Conservation (phyloP, 257 asterid species). For the Gardenia jasminoides region DNA sequence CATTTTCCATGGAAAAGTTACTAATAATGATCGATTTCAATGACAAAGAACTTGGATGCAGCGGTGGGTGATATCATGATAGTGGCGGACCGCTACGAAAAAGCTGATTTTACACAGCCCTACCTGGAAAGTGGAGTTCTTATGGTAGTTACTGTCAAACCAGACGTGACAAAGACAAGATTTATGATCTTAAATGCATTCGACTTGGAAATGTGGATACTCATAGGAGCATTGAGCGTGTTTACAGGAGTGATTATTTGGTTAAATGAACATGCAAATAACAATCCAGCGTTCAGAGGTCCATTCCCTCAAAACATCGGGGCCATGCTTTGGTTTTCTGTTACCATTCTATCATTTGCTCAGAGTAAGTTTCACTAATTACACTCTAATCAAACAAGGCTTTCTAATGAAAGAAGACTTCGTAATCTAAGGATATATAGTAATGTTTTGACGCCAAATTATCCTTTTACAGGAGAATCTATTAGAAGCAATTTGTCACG, state of each 20-base stretch:
- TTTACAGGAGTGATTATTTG: constrained; percentile 47
- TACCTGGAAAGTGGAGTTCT: constrained; percentile 61
- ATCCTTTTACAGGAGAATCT: constrained; percentile 43
- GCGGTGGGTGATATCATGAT: constrained; percentile 65
- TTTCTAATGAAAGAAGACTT: not conserved
- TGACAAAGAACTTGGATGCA: constrained; percentile 50
- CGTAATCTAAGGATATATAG: too few relatives aligned
- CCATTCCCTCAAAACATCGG: constrained; percentile 32
- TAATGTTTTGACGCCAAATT: not conserved
- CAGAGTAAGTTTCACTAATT: constrained; percentile 40
- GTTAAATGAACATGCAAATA: constrained; percentile 46
- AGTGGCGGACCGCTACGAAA: constrained; percentile 50
- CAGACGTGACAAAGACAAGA: constrained; percentile 27
- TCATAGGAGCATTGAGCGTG: constrained; percentile 35
- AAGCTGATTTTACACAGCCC: constrained; percentile 58
- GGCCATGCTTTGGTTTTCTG: constrained; percentile 61
- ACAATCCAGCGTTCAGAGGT: constrained; percentile 42
- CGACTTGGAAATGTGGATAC: constrained; percentile 51
- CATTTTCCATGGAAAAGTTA: not conserved
- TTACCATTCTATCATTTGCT: constrained; percentile 51
- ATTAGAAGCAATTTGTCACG: constrained; percentile 43
- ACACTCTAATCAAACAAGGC: too few relatives aligned
- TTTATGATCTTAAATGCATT: constrained; percentile 46
- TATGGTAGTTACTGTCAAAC: constrained; percentile 55
- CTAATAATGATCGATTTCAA: not conserved